A percentile compares a stretch with the other conserved stretches of the same genome.
Conservation (phyloP, 129 eudicot species). For the Arctium minus region DNA sequence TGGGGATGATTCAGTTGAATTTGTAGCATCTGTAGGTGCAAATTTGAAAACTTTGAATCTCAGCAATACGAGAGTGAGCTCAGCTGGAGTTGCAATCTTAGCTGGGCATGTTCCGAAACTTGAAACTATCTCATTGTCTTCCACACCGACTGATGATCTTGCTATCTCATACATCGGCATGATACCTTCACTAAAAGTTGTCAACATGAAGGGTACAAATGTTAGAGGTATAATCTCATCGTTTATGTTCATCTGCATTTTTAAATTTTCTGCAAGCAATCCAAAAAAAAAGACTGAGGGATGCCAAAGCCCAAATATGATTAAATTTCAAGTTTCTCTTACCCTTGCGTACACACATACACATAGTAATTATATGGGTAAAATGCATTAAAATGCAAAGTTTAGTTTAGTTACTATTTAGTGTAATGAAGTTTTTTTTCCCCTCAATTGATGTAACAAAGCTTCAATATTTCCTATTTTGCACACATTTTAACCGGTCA, state of each 20-base stretch:
- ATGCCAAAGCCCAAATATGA: background rate
- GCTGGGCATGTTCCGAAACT: constrained; percentile 77
- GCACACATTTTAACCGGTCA: background rate
- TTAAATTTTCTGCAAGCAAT: constrained; percentile 2
- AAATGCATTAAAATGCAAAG: background rate
- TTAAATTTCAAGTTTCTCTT: background rate
- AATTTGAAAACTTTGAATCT: constrained; percentile 60
- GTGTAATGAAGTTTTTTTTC: background rate
- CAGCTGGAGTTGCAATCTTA: constrained; percentile 61
- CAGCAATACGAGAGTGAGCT: constrained; percentile 63
- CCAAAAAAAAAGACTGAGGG: background rate
- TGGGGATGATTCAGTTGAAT: constrained; percentile 50
- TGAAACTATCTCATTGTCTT: constrained; percentile 54
- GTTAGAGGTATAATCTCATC: constrained; percentile 55
- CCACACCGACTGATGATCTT: constrained; percentile 61
- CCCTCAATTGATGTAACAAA: background rate
- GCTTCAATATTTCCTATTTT: background rate
- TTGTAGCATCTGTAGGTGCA: constrained; percentile 55
- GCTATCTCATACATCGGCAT: constrained; percentile 62
- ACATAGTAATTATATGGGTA: background rate
- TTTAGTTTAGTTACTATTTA: background rate
- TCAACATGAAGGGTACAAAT: constrained; percentile 58
- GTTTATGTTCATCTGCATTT: background rate
- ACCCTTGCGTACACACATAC: background rate
- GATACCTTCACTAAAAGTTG: constrained; percentile 66